Evolutionary conservation across 2,329 filamentous ascomycete genomes (phyloP), one percentile per base, ranked within the genome.

Genomic region (Decorospora gaudefroyi): DNA sequence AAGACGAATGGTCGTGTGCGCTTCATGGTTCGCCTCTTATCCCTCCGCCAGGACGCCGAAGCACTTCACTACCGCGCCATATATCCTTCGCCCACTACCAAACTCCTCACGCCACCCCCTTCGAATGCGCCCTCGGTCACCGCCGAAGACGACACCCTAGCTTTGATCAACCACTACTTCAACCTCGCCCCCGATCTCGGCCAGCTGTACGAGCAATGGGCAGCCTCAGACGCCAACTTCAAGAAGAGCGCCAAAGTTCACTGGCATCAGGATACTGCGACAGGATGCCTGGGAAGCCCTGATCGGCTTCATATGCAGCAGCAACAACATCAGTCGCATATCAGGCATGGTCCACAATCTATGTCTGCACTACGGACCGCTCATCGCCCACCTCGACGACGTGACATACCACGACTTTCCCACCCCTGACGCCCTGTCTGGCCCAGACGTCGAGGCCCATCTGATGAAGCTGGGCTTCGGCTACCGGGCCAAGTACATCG

Each of bases 251-350:
- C 93, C 88, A 0, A 84, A 86, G 42, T 99, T 99, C 68, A 86
- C 86, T 0, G 93, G 95, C 9, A 87, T 99, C 42, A 85, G 93
- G 15, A 96, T 99, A 55, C 75, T 99, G 30, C 88, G 86, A 60
- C 93, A 99, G 73, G 91, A 96, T 75, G 85, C 92, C 1, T 99
- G 95, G 93, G 93, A 99, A 71, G 85, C 93, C 0, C 77, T 99
- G 15, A 77, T 99, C 16, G 86, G 87, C 43, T 99, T 99, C 71
- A 99, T 99, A 53, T 99, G 93, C 78, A 96, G 91, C 72, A 96
- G 90, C 72, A 99, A 99, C 74, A 96, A 99, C 67, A 99, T 99
- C 49, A 81, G 85, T 2, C 83, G 93, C 26, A 99, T 99, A 67
- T 92, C 88, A 4, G 88, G 95, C 71, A 99, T 99, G 93, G 90